Evolutionary conservation across 148 eudicot genomes (phyloP), one percentile per base, ranked within the genome.

Genomic region (Polygonum aviculare): DNA sequence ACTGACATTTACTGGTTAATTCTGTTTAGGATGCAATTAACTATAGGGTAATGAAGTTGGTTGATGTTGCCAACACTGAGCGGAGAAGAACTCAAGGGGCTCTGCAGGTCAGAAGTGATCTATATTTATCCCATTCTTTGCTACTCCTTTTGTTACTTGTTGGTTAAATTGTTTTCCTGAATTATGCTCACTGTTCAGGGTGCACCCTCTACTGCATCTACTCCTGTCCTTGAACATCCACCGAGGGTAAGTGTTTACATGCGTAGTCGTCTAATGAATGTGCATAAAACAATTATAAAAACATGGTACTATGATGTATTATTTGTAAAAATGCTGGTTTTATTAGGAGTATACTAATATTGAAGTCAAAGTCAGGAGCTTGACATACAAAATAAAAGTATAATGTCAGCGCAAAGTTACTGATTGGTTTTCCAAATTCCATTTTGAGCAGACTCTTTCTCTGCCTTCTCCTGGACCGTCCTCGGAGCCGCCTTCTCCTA

Each of bases 181-280:
- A 77, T 16, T 74, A 38, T 87, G 77, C 75, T 60, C 2, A 26
- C 36, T 60, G 35, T 60, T 26, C 36, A 90, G 97, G 93, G 77
- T 48, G 39, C 50, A 48, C 50, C 50, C 15, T 10, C 50, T 48
- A 48, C 82, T 22, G 78, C 89, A 15, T 84, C 90, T 55, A 85
- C 81, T 80, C 90, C 86, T 65, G 92, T 92, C 74, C 82, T 92
- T 82, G 98, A 88, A 86, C 81, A 80, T 76, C 86, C 90, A 67
- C 88, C 88, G 48, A 86, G 90, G 90, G 98, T 93, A 88, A 77
- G 52, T 75, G 3, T 7, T 76, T 35, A 69, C 47, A 69, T 60
- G 36, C 26, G 5, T 57, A 1, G 33, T 21, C 22, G 65, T 60
- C 67, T 60, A 48, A 60, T 26, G 35, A 22, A 59, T 59, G 14